Percentiles rank a stretch among this genome's conserved stretches.
Conservation (phyloP, 2,329 filamentous ascomycete genomes). For the Arthroderma sp. region DNA sequence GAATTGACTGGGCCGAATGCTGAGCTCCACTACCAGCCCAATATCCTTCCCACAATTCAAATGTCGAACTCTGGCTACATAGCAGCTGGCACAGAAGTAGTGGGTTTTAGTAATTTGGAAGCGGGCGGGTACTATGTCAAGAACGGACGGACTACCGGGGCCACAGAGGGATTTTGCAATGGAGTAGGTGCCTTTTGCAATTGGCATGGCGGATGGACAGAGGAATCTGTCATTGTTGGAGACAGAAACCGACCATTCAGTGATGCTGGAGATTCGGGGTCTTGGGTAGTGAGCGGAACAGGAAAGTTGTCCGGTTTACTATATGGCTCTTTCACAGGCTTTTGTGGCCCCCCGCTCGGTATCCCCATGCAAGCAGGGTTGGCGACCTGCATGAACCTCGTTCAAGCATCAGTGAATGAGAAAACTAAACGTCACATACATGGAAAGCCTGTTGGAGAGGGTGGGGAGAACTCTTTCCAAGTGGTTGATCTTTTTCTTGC, state of each 20-base stretch:
- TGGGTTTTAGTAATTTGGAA: neutral
- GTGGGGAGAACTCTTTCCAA: too few species aligned
- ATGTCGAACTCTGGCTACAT: neutral
- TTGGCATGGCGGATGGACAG: conserved; percentile 3
- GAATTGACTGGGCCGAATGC: conserved; percentile 1
- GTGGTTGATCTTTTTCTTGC: too few species aligned
- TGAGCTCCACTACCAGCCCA: neutral
- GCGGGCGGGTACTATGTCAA: conserved; percentile 8
- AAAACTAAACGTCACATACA: too few species aligned
- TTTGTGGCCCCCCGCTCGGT: neutral
- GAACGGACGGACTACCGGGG: conserved; percentile 5
- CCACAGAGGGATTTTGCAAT: conserved; percentile 8
- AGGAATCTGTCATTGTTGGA: conserved; percentile 3
- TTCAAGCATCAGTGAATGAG: too few species aligned
- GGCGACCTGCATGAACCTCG: too few species aligned
- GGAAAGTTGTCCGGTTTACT: conserved; percentile 2
- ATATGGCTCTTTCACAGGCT: neutral
- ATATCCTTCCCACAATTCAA: conserved; percentile 1
- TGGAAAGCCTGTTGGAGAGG: too few species aligned
- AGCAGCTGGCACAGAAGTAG: neutral
- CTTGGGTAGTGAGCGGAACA: neutral
- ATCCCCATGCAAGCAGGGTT: too few species aligned
- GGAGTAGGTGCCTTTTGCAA: conserved; percentile 6
- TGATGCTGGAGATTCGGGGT: neutral
- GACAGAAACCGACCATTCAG: neutral